These are phyloP conservation scores for Talaromyces islandicus DNA, from an alignment of 2,329 filamentous ascomycete genomes.

Conservation along the genomic window DNA sequence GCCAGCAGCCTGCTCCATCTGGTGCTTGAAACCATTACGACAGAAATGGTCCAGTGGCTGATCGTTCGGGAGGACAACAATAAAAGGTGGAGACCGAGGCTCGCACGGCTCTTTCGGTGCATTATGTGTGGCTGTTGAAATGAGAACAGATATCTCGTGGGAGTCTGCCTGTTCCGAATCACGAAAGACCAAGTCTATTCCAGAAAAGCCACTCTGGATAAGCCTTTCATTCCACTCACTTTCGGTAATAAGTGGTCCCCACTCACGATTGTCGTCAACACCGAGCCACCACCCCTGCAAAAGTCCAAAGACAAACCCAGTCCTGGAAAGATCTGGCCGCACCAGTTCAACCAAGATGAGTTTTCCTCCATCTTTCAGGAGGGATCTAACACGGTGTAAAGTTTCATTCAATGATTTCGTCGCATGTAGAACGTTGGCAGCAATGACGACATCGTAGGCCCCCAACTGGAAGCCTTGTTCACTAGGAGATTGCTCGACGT, in stretches of 20 bases:
- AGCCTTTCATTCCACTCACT: not conserved
- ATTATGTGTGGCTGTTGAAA: not conserved
- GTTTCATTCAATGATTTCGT: not conserved
- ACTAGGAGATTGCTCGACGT: not conserved
- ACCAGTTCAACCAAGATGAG: not conserved
- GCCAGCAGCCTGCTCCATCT: not conserved
- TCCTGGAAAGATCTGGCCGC: not conserved
- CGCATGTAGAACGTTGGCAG: not conserved
- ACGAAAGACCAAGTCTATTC: not conserved
- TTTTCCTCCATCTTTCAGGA: not conserved
- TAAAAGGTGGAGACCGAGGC: not conserved
- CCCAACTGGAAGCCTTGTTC: not conserved
- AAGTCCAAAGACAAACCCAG: not conserved
- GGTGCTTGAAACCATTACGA: not conserved
- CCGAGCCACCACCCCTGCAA: not conserved
- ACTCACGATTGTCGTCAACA: not conserved
- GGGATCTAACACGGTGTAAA: not conserved
- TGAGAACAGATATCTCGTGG: not conserved
- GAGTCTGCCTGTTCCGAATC: not conserved
- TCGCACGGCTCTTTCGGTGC: not conserved
- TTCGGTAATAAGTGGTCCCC: not conserved
- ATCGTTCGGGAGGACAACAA: not conserved
- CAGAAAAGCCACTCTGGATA: not conserved
- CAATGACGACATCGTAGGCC: not conserved
- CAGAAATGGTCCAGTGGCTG: not conserved